phyloP scores from a whole-genome alignment of 2,329 filamentous ascomycete genomes.

The Emmonsia crescens region DNA sequence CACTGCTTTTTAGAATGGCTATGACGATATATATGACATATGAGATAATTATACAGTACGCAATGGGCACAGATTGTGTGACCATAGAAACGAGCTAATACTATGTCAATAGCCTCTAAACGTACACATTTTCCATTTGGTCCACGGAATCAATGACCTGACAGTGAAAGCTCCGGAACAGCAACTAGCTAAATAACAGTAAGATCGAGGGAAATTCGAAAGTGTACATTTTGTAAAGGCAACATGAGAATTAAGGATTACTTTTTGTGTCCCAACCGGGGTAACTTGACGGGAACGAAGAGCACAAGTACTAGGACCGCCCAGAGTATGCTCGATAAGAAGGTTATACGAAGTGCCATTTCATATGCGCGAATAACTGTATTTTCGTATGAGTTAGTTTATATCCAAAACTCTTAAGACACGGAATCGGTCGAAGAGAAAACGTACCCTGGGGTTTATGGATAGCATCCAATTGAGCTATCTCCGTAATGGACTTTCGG shows the following conservation, averaged over 20 bases:
- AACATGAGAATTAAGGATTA: not conserved
- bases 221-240: not conserved
- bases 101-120: not conserved
- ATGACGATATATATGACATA: too few relatives aligned
- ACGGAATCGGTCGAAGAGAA: not conserved
- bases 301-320: not conserved
- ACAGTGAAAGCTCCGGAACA: not conserved
- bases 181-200: not conserved
- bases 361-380: not conserved
- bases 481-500: slow-evolving; percentile 41
- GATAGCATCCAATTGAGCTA: slow-evolving; percentile 32
- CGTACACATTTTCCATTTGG: not conserved
- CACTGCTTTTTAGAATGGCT: too few relatives aligned
- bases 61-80: not conserved
- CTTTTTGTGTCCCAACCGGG: not conserved
- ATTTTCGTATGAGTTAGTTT: not conserved
- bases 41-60: too few relatives aligned
- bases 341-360: slow-evolving; percentile 1
- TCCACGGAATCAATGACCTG: not conserved
- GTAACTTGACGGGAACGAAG: not conserved
- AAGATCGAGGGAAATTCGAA: not conserved
- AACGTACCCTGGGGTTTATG: slow-evolving; percentile 38
- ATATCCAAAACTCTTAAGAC: not conserved
- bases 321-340: not conserved
- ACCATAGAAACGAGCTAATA: not conserved